These are phyloP conservation scores for Amanita inopinata DNA, from an alignment of 768 basidiomycete species.

Conservation along the genomic window DNA sequence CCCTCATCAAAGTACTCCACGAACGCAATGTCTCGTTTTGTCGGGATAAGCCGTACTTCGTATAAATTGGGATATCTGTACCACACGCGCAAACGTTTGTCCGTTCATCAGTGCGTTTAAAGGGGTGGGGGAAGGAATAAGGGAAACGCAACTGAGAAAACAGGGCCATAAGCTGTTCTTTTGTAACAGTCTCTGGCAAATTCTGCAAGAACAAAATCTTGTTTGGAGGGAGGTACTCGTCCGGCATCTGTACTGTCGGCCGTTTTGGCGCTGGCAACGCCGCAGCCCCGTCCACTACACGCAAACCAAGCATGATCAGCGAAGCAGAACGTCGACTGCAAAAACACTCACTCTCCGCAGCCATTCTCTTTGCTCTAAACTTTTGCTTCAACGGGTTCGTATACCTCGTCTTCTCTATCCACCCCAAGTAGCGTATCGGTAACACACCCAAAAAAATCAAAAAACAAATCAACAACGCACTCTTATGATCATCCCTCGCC, in stretches of 20 bases:
- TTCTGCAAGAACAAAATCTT: constrained; percentile 98
- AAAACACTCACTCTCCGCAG: constrained; percentile 56
- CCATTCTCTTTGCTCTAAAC: constrained; percentile 70
- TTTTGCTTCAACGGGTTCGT: constrained; percentile 88
- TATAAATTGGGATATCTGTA: constrained; percentile 84
- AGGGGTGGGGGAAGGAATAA: not conserved
- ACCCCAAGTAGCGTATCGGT: constrained; percentile 3
- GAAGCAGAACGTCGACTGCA: constrained; percentile 5
- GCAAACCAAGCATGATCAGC: constrained; percentile 9
- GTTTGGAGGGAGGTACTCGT: constrained; percentile 99
- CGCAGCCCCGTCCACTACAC: constrained; percentile 60
- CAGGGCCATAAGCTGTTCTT: constrained; percentile 82
- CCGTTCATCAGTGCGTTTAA: too few species aligned
- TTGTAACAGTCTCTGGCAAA: constrained; percentile 85
- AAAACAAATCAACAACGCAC: constrained; percentile 32
- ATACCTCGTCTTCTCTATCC: constrained; percentile 66
- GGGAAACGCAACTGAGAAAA: constrained; percentile 65
- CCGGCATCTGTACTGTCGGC: constrained; percentile 92
- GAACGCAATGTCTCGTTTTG: constrained; percentile 96
- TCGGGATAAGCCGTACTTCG: constrained; percentile 98
- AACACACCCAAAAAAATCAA: constrained; percentile 3
- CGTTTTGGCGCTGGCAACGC: constrained; percentile 62
- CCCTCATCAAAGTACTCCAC: constrained; percentile 95
- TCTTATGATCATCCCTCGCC: constrained; percentile 71
- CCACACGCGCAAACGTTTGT: not conserved